phyloP scores from a whole-genome alignment of 1,284 basidiomycete species.

The Microbotryum intermedium region DNA sequence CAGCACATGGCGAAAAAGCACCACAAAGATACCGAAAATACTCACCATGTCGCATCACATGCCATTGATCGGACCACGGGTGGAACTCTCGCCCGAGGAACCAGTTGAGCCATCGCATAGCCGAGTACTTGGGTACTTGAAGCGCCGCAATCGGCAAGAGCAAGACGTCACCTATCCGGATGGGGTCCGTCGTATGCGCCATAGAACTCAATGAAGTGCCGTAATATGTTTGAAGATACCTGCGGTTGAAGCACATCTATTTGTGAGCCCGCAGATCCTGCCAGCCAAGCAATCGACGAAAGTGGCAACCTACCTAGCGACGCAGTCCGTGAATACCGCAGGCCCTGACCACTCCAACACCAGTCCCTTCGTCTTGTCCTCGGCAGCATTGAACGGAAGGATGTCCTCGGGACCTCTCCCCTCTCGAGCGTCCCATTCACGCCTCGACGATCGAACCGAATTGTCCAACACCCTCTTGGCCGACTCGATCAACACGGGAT shows the following conservation, averaged over 20 bases:
- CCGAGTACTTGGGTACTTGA: background rate
- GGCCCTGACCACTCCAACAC: slow-evolving; percentile 18
- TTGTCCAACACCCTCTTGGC: slow-evolving; percentile 25
- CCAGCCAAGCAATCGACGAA: background rate
- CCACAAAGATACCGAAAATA: background rate
- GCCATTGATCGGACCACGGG: background rate
- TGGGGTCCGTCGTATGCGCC: slow-evolving; percentile 15
- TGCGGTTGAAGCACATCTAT: background rate
- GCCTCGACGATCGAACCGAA: slow-evolving; percentile 1
- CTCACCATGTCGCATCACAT: slow-evolving; percentile 3
- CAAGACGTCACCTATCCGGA: slow-evolving; percentile 31
- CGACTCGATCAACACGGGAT: slow-evolving; percentile 35
- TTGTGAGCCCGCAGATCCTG: slow-evolving; percentile 25
- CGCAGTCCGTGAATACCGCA: slow-evolving; percentile 30
- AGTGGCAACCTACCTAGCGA: slow-evolving; percentile 29
- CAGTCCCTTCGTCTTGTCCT: background rate
- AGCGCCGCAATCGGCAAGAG: slow-evolving; percentile 2
- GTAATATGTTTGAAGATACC: slow-evolving; percentile 33
- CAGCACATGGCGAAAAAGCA: no score
- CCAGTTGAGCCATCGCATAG: slow-evolving; percentile 1
- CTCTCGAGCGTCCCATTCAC: slow-evolving; percentile 3
- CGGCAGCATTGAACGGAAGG: slow-evolving; percentile 21
- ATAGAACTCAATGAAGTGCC: slow-evolving; percentile 28
- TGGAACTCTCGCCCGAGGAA: background rate
- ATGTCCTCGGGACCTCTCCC: background rate